These are phyloP conservation scores for Aspergillus puulaauensis DNA, from an alignment of 2,329 filamentous ascomycete species.

Conservation along the genomic window DNA sequence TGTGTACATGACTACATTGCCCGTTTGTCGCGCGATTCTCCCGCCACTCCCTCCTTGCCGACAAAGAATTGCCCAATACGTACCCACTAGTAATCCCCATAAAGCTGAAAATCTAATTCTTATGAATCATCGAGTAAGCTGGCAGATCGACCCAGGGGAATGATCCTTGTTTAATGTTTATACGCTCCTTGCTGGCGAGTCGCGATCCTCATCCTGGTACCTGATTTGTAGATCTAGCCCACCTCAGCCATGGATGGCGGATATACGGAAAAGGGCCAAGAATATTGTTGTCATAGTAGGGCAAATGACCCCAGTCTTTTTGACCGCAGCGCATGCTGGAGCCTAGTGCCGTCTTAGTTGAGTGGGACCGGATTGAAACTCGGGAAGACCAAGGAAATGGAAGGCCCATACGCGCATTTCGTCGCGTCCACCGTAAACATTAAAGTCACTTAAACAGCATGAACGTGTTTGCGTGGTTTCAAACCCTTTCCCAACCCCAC, in stretches of 20 bases:
- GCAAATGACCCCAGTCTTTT: not conserved
- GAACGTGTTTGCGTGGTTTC: no score
- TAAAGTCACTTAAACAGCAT: no score
- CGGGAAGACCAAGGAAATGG: no score
- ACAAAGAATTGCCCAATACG: conserved; percentile 11
- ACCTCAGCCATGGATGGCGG: conserved; percentile 2
- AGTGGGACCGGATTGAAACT: no score
- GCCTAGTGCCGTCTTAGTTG: no score
- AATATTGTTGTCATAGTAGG: not conserved
- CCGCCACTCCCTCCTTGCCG: conserved; percentile 1
- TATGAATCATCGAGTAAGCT: conserved; percentile 9
- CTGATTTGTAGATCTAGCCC: conserved; percentile 5
- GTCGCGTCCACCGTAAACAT: no score
- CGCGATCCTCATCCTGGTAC: not conserved
- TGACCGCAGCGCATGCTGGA: no score
- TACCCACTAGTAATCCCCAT: not conserved
- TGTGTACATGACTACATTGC: not conserved
- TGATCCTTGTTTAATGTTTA: conserved; percentile 2
- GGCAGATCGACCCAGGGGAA: not conserved
- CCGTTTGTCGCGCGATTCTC: not conserved
- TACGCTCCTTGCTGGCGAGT: conserved; percentile 1
- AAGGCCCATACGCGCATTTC: no score
- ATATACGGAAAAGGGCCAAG: conserved; percentile 13
- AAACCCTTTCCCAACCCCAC: no score
- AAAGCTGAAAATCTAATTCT: not conserved